Evolutionary conservation across 305 asterid species (phyloP).

Genomic region (Euphrasia arctica): DNA sequence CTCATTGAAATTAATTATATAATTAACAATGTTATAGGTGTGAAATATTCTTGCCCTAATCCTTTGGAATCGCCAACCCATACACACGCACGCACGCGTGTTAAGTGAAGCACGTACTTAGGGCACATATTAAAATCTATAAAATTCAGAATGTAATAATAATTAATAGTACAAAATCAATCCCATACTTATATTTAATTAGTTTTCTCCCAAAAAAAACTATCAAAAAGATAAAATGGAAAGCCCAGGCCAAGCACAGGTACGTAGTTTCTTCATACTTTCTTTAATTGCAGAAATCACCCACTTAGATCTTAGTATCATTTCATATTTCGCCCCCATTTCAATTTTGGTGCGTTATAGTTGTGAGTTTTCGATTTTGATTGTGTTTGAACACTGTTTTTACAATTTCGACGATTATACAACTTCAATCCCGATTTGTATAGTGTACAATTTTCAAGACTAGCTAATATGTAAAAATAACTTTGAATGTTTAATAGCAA

Average conservation of each 20-base stretch:
- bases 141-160: conserved; percentile 12
- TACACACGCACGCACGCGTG: too few species aligned
- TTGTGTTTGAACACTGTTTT: neutral
- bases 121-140: conserved; percentile 24
- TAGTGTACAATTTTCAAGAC: too few species aligned
- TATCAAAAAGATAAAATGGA: conserved; percentile 38
- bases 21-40: neutral
- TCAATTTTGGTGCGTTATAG: too few species aligned
- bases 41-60: conserved; percentile 24
- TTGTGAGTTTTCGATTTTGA: too few species aligned
- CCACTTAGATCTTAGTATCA: neutral
- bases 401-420: neutral
- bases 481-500: too few species aligned
- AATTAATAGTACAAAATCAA: neutral
- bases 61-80: conserved; percentile 1
- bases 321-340: neutral
- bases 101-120: too few species aligned
- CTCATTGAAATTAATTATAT: too few species aligned
- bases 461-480: too few species aligned
- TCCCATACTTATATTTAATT: neutral
- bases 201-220: neutral
- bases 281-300: neutral
- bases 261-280: conserved; percentile 3
- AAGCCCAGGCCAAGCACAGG: conserved; percentile 68
- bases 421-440: too few species aligned